Evolutionary conservation across 2,329 filamentous ascomycete species (phyloP).

Genomic region (Nakataea oryzae): DNA sequence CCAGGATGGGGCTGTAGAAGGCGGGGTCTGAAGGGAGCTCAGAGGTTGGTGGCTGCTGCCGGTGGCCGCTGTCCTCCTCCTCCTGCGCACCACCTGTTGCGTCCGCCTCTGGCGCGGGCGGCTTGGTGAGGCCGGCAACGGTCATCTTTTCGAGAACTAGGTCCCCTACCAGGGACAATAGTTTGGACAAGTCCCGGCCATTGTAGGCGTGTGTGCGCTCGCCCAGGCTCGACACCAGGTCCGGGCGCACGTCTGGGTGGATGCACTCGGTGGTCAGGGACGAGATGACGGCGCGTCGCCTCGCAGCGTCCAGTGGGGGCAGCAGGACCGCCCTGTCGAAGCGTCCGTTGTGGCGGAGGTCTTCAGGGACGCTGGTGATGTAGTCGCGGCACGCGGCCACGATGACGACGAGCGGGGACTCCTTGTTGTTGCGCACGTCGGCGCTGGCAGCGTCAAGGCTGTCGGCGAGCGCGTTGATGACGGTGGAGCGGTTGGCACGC

Average conservation of each 20-base stretch:
- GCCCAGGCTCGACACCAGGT: slow-evolving; percentile 35
- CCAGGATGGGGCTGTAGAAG: slow-evolving; percentile 38
- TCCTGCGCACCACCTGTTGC: background rate
- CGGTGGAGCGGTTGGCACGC: slow-evolving; percentile 35
- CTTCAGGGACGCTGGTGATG: slow-evolving; percentile 59
- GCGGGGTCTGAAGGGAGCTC: background rate
- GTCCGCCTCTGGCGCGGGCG: slow-evolving; percentile 9
- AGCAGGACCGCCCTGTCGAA: slow-evolving; percentile 62
- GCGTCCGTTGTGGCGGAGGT: slow-evolving; percentile 53
- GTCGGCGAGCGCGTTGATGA: slow-evolving; percentile 38
- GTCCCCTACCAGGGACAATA: slow-evolving; percentile 32
- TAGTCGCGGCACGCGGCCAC: slow-evolving; percentile 65
- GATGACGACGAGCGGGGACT: slow-evolving; percentile 53
- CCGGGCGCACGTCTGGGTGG: background rate
- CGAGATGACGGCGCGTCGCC: slow-evolving; percentile 65
- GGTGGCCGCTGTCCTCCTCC: background rate
- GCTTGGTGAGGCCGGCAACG: slow-evolving; percentile 17
- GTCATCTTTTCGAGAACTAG: background rate
- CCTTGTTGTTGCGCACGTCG: slow-evolving; percentile 22
- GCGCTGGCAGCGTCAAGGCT: slow-evolving; percentile 38
- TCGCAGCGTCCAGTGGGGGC: slow-evolving; percentile 61
- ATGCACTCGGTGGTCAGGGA: slow-evolving; percentile 39
- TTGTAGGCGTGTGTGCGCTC: slow-evolving; percentile 82
- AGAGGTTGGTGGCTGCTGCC: slow-evolving; percentile 4
- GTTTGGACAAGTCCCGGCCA: slow-evolving; percentile 59